These are phyloP conservation scores for Salisapilia sapeloensis DNA, from an alignment of 352 stramenopile genomes.

Conservation along the genomic window DNA sequence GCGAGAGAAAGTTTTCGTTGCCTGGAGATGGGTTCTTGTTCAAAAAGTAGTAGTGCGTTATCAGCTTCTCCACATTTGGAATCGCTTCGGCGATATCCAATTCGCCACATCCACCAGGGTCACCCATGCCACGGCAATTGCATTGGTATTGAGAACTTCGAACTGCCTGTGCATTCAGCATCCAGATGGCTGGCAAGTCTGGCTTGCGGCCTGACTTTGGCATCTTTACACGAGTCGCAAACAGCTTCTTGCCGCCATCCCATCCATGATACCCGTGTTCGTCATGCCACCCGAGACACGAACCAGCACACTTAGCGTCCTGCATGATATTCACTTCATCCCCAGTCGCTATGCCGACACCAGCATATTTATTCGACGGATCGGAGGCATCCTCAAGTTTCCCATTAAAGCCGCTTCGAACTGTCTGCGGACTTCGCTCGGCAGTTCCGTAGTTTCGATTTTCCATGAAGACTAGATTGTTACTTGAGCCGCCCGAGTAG, in stretches of 20 bases:
- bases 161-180: conserved; percentile 55
- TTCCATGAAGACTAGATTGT: conserved; percentile 49
- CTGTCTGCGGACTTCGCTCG: conserved; percentile 19
- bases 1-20: conserved; percentile 20
- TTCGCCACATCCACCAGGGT: conserved; percentile 41
- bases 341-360: conserved; percentile 35
- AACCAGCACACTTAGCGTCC: conserved; percentile 19
- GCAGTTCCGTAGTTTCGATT: conserved; percentile 31
- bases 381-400: conserved; percentile 28
- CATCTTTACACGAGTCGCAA: conserved; percentile 57
- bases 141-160: conserved; percentile 51
- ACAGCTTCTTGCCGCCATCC: conserved; percentile 62
- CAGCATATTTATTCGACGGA: conserved; percentile 14
- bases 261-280: conserved; percentile 52
- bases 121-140: conserved; percentile 44
- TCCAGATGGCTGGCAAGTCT: conserved; percentile 54
- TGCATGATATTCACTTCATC: conserved; percentile 69
- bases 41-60: conserved; percentile 63
- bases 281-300: conserved; percentile 52
- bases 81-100: conserved; percentile 60
- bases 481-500: conserved; percentile 11
- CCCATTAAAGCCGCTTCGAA: conserved; percentile 24
- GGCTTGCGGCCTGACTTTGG: conserved; percentile 9
- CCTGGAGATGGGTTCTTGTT: conserved; percentile 21
- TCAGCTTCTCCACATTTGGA: conserved; percentile 38